Evolutionary conservation across 1,139 yeast species (phyloP), one percentile per base, ranked within the genome.

Genomic region (Starmera stellimalicola): DNA sequence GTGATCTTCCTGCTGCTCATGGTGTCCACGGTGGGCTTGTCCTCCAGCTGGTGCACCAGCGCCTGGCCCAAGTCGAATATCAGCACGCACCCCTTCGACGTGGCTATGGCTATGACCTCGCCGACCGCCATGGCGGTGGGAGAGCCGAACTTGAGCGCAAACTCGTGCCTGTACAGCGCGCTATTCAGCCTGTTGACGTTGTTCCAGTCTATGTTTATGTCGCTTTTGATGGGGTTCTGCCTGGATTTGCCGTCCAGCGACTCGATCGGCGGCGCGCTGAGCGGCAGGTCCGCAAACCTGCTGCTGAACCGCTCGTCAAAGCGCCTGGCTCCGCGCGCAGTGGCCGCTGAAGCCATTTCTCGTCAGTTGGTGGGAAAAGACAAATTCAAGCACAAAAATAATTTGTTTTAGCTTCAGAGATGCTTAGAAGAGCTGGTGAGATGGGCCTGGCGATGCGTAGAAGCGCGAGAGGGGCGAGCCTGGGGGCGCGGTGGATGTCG

Each of bases 21-120:
- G 12, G 51, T 50, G 19, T 46, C 37, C 10, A 33, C 41, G 4
- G 48, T 35, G 5, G 32, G 33, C 17, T 33, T 37, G 1, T 63
- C 65, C 30, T 76, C 48, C 11, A 22, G 25, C 1, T 64, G 58
- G 36, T 55, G 58, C 20, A 62, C 58, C 11, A 75, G 52, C 26
- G 54, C 58, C 52, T 83, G 94, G 44, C 77, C 80, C 11, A 22
- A 3, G 47, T 75, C 79, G 52, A 79, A 83, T 2, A 77, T 61
- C 14, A 80, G 52, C 0, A 81, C 62, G 30, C 53, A 58, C 1
- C 88, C 88, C 32, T 63, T 63, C 1, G 65, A 48, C 0, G 93
- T 82, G 3, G 85, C 93, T 10, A 83, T 48, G 0, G 72, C 73
- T 2, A 84, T 62, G 34, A 62, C 62, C 4, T 74, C 62, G 2